Base-by-base conservation (phyloP, 208 protist species). In the Acanthamoeba sp. region DNA sequence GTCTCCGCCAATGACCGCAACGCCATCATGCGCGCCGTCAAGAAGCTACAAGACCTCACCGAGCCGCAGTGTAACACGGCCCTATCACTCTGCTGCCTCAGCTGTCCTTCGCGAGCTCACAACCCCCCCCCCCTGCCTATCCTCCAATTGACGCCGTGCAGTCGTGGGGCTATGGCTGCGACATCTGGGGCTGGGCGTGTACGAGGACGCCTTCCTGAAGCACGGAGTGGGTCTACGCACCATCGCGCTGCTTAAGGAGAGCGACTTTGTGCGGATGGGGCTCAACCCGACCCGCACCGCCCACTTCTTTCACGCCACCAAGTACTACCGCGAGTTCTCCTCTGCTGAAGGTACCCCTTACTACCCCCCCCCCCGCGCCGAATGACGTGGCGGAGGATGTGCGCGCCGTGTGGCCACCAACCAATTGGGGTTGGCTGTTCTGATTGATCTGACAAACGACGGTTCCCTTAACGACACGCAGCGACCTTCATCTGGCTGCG, bases 251-350 rank as follows among this genome's bases (percentile, higher is more conserved):
- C 1, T 78, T 38, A 93, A 14, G 59, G 59, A 80, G 20, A 78
- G 59, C 38, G 88, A 93, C 88, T 78, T 93, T 80, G 59, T 42
- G 88, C 59, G n/a, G 1, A 52, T 93, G 88, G 88, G 88, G 2
- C 40, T 93, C 66, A 93, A 78, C 66, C 42, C 36, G 12, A 52
- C 16, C 36, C 42, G 48, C 59, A 52, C 59, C 1, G 66, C 38
- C 59, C 34, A 40, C 32, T 78, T 93, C 29, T 80, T 93, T 12
- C 42, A 78, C 32, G 64, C 88, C 48, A 93, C 48, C 40, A 93
- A 93, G 45, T 93, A 93, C 48, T 93, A 93, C 48, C 36, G 88
- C 7, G 88, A 93, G 62, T 93, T 64, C 88, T 93, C 88, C 40
- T 93, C 88, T 80, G 88, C 88, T 14, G 88, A 93, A 93, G 88